These are phyloP conservation scores for Blastocystis sp. DNA, from an alignment of 352 stramenopile species.

Conservation along the genomic window DNA sequence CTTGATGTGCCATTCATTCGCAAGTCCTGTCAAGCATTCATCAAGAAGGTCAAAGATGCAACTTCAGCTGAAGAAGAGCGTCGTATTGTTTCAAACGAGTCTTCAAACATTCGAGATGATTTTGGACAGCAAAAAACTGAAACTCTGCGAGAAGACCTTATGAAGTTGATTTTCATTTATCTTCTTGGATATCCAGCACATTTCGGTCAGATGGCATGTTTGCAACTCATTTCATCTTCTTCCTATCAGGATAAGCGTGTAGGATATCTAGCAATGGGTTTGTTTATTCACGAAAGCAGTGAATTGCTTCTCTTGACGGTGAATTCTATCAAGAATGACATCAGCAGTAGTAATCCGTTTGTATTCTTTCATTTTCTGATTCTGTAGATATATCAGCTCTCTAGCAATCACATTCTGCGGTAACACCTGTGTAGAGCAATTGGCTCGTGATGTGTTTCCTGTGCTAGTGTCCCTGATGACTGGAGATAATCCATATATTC, in stretches of 20 bases:
- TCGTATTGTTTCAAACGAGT: conserved; percentile 96
- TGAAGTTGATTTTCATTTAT: conserved; percentile 99
- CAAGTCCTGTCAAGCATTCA: background rate
- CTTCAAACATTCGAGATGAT: conserved; percentile 93
- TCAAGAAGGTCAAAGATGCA: conserved; percentile 51
- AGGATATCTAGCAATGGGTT: conserved; percentile 82
- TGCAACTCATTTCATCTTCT: conserved; percentile 96
- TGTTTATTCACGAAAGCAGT: conserved; percentile 94
- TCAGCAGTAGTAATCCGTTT: conserved; percentile 83
- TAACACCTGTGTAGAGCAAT: conserved; percentile 94
- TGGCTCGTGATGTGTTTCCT: conserved; percentile 93
- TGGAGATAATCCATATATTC: conserved; percentile 87
- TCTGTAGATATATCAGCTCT: conserved; percentile 74
- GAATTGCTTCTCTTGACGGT: conserved; percentile 99
- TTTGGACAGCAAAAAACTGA: conserved; percentile 94
- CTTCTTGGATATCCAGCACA: conserved; percentile 99
- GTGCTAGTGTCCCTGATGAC: conserved; percentile 91
- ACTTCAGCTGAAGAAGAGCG: conserved; percentile 89
- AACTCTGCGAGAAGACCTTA: conserved; percentile 95
- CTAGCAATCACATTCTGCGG: conserved; percentile 92
- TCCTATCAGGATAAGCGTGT: conserved; percentile 98
- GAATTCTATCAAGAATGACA: conserved; percentile 96
- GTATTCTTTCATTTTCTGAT: conserved; percentile 71
- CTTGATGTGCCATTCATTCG: background rate
- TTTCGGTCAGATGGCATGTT: conserved; percentile 98